Conservation (phyloP, 83 land plant genomes). For the Picea mariana region DNA sequence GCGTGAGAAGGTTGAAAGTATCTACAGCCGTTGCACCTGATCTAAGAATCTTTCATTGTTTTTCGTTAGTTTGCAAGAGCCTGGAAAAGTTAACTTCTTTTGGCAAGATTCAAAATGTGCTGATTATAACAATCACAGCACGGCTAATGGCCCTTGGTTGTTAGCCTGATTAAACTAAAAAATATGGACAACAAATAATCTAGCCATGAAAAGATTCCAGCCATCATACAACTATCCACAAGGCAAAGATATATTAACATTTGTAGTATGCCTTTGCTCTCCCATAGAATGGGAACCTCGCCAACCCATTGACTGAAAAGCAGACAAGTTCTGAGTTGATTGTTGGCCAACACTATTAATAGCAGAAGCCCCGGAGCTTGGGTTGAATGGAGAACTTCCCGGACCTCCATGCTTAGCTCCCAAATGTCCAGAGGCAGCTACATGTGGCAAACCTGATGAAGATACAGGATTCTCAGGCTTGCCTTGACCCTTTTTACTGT, state of each 20-base stretch:
- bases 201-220: conserved; percentile 1
- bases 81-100: not conserved
- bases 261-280: not conserved
- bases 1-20: not conserved
- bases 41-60: not conserved
- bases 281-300: conserved; percentile 4
- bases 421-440: conserved; percentile 9
- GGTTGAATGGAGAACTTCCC: not conserved
- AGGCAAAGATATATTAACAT: not conserved
- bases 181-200: not conserved
- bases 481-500: conserved; percentile 19
- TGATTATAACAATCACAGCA: conserved; percentile 3
- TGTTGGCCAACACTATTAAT: conserved; percentile 10
- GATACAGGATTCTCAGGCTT: conserved; percentile 15
- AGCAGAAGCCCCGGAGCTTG: not conserved
- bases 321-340: not conserved
- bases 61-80: conserved; percentile 1
- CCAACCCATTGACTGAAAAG: conserved; percentile 10
- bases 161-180: conserved; percentile 3
- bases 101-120: conserved; percentile 14
- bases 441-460: conserved; percentile 2
- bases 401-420: conserved; percentile 10
- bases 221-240: not conserved
- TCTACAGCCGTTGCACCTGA: conserved; percentile 8
- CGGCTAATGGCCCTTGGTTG: conserved; percentile 3